Evolutionary conservation across 2,329 filamentous ascomycete species (phyloP).

Genomic region (Microdochium bolleyi): DNA sequence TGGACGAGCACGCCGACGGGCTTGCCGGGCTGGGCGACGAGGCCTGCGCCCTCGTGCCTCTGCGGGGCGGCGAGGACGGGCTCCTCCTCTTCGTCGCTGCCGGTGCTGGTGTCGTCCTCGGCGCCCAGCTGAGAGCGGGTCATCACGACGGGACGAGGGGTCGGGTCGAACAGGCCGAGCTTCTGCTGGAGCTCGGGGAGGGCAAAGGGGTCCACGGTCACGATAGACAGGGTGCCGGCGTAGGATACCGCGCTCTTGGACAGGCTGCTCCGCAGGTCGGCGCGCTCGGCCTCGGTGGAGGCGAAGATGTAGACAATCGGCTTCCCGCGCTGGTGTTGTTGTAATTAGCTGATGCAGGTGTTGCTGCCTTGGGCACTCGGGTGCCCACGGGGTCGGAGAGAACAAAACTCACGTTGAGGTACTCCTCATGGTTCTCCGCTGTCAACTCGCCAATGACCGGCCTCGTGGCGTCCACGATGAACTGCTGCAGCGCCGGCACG

Average conservation of each 20-base stretch:
- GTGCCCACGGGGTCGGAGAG: too few species aligned
- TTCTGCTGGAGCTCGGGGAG: conserved; percentile 23
- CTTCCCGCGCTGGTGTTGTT: conserved; percentile 18
- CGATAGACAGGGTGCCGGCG: conserved; percentile 24
- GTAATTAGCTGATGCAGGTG: background rate
- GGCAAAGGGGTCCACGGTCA: conserved; percentile 24
- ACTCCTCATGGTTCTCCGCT: conserved; percentile 19
- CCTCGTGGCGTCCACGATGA: conserved; percentile 14
- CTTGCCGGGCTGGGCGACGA: background rate
- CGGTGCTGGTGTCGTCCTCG: too few species aligned
- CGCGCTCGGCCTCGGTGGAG: conserved; percentile 16
- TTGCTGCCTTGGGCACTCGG: too few species aligned
- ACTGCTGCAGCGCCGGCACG: background rate
- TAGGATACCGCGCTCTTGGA: conserved; percentile 21
- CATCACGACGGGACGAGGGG: background rate
- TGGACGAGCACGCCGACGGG: background rate
- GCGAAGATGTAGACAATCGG: conserved; percentile 30
- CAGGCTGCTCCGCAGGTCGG: conserved; percentile 17
- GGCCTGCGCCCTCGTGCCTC: too few species aligned
- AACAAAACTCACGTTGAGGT: conserved; percentile 21
- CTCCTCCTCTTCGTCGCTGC: background rate
- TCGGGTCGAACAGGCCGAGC: conserved; percentile 17
- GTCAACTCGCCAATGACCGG: conserved; percentile 24
- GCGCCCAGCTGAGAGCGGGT: background rate
- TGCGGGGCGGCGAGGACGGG: background rate